Evolutionary conservation across 345 rosid species (phyloP), one percentile per base, ranked within the genome.

Genomic region (Fremontodendron californicum): DNA sequence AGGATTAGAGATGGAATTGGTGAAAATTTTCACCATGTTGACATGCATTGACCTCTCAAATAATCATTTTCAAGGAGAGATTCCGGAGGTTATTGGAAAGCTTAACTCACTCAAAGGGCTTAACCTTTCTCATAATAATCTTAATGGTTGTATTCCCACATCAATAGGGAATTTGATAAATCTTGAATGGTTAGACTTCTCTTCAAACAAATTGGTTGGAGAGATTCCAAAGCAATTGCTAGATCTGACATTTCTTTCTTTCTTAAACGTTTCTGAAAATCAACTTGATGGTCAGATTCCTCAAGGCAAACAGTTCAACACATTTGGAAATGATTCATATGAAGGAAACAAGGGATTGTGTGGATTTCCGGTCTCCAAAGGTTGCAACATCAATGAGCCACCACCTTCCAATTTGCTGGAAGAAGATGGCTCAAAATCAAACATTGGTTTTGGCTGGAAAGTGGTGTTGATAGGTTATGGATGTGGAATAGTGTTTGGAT

Each of bases 101-200:
- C 74, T 82, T 11, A 9, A 13, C 10, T 60, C 68, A 7, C 85
- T 82, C 13, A 78, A 27, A 49, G 67, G 40, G 46, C 78, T 82
- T 21, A 77, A 84, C 49, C 65, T 85, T 39, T 82, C 87, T 43
- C 74, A 66, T 15, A n/a, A n/a, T n/a, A n/a, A n/a, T n/a, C n/a
- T n/a, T n/a, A n/a, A n/a, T n/a, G n/a, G n/a, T n/a, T n/a, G 78
- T 10, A 84, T 84, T 12, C 61, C 71, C 23, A 3, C 58, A 3
- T 66, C 80, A 6, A 10, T 82, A 6, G 70, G 58, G 40, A 73
- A 79, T 45, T 23, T 82, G 60, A 58, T 8, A 77, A 81, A 5
- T 29, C 40, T 80, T 6, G 81, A 83, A 71, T 69, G 69, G 13
- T 48, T 83, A 18, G 80, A 81, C 58, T 49, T 81, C 70, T 81